Base-by-base conservation (phyloP, 441 rosid species). In the Mallotus japonicus region DNA sequence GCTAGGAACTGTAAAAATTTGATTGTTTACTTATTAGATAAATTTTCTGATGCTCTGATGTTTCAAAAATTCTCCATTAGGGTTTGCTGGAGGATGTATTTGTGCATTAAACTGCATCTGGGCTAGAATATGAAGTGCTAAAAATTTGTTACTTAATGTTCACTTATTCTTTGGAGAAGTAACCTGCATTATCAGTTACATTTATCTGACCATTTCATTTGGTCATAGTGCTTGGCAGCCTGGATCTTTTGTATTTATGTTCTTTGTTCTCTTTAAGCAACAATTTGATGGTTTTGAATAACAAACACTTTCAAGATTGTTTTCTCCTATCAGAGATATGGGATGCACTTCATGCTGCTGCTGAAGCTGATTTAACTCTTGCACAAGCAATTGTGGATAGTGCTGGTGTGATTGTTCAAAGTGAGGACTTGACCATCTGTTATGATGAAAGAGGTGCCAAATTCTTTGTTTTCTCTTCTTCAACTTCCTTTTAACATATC, bases 341-440 rank as follows among this genome's bases (percentile, higher is more conserved):
- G 97, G 95, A 90, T 62, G 97, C 97, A 20, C 93, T 89, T 51
- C 90, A 84, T 11, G 95, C 95, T 58, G 97, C 97, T 8, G 87
- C 90, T 46, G 90, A 89, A 82, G 87, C 90, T 63, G 97, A 89
- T 69, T 59, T 86, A 69, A 67, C 78, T 47, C 89, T 89, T 74
- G 95, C 96, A 4, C 96, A 87, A 83, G 89, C 92, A 68, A 89
- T 90, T 32, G 87, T 92, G 67, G 95, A 90, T 56, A 85, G 97
- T 24, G 95, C 93, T 16, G 95, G 97, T 16, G 89, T 89, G 76
- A 92, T 90, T n/a, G 79, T 91, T 74, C 89, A 92, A 74, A 85
- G 44, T 79, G 84, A 84, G 28, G 96, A 91, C 82, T 76, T 92
- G 82, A 87, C 98, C 14, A 42, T 77, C 61, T 90, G 96, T 82